Evolutionary conservation across 139 green algal species (phyloP).

Genomic region (Medakamo hakoo): DNA sequence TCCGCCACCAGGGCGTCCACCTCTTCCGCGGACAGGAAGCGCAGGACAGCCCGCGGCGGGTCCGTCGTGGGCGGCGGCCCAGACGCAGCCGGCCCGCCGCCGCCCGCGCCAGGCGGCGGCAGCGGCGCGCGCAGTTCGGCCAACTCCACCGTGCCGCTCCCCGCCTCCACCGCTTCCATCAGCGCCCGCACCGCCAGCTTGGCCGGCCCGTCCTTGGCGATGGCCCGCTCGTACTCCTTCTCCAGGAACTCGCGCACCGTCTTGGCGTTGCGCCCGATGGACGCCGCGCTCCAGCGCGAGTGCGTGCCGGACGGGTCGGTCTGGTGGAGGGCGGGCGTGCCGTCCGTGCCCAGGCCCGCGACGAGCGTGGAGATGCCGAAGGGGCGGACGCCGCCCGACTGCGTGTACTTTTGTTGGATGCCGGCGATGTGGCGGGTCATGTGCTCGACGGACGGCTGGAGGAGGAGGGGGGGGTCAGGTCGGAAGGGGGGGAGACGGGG

Average conservation of each 20-base stretch:
- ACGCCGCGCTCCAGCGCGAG: slow-evolving; percentile 93
- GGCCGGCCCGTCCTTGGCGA: slow-evolving; percentile 55
- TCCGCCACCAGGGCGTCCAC: slow-evolving; percentile 58
- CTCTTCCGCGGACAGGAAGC: slow-evolving; percentile 53
- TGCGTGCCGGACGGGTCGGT: slow-evolving; percentile 93
- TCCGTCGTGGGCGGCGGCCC: slow-evolving; percentile 53
- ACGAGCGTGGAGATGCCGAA: slow-evolving; percentile 98
- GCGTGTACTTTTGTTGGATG: slow-evolving; percentile 93
- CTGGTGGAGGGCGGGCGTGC: slow-evolving; percentile 74
- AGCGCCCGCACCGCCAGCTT: slow-evolving; percentile 85
- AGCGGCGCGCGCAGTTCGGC: slow-evolving; percentile 3
- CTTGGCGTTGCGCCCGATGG: slow-evolving; percentile 94
- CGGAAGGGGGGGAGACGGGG: too few relatives aligned
- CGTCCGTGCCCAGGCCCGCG: slow-evolving; percentile 63
- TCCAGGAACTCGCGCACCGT: slow-evolving; percentile 93
- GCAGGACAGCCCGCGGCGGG: slow-evolving; percentile 60
- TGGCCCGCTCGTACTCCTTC: slow-evolving; percentile 80
- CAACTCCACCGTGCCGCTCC: slow-evolving; percentile 48
- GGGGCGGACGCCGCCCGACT: slow-evolving; percentile 87
- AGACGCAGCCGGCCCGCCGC: slow-evolving; percentile 26
- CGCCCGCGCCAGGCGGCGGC: neutral
- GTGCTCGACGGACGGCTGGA: slow-evolving; percentile 69
- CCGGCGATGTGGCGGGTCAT: slow-evolving; percentile 65
- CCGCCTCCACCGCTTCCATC: slow-evolving; percentile 71
- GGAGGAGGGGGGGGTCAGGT: too few relatives aligned